Conservation (phyloP, 352 stramenopile species). For the Heterotrichella gracilis region DNA sequence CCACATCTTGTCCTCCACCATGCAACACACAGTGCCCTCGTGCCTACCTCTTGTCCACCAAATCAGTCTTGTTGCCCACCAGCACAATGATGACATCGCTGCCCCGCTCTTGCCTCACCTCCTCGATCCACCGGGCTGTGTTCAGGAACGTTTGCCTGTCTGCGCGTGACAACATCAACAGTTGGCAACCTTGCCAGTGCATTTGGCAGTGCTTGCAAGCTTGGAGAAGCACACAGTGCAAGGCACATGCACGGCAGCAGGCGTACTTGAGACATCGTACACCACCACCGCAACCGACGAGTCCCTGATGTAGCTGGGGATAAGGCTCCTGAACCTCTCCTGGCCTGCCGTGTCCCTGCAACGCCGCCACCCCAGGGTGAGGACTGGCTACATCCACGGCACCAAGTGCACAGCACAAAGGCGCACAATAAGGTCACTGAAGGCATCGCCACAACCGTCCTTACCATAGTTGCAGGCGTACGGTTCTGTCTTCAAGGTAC, state of each 20-base stretch:
- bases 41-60: slow-evolving; percentile 79
- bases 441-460: no score
- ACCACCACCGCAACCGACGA: slow-evolving; percentile 95
- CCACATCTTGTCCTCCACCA: slow-evolving; percentile 10
- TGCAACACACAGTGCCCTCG: slow-evolving; percentile 26
- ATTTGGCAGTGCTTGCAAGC: no score
- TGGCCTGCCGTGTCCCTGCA: slow-evolving; percentile 79
- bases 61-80: slow-evolving; percentile 97
- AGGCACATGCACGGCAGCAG: slow-evolving; percentile 12
- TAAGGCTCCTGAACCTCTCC: slow-evolving; percentile 65
- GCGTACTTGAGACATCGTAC: slow-evolving; percentile 87
- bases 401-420: no score
- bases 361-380: no score
- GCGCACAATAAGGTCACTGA: no score
- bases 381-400: no score
- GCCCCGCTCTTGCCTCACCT: slow-evolving; percentile 76
- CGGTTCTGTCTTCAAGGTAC: slow-evolving; percentile 82
- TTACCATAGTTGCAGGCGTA: slow-evolving; percentile 88
- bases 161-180: slow-evolving; percentile 20
- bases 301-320: slow-evolving; percentile 82
- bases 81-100: slow-evolving; percentile 97
- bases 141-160: slow-evolving; percentile 83
- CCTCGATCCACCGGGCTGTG: slow-evolving; percentile 94
- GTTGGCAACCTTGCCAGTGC: no score
- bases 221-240: not conserved